phyloP scores from a whole-genome alignment of 2,329 filamentous ascomycete species.

The Sclerotinia subarctica region DNA sequence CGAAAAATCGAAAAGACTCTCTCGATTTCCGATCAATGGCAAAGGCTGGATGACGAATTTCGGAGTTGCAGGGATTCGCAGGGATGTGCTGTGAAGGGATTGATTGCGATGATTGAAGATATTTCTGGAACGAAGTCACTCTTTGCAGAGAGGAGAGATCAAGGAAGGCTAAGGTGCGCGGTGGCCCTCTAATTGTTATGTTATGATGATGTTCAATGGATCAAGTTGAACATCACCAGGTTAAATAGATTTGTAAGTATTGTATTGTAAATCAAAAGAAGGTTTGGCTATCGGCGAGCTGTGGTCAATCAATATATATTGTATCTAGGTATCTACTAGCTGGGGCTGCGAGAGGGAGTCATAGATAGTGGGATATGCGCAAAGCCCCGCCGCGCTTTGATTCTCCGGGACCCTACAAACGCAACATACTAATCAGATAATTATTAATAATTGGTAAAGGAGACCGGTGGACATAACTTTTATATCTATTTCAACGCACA shows the following conservation, averaged over 20 bases:
- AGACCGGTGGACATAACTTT: background rate
- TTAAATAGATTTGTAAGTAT: slow-evolving; percentile 5
- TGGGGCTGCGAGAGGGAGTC: background rate
- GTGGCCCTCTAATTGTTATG: too few species aligned
- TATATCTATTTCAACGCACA: background rate
- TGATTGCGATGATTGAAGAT: slow-evolving; percentile 13
- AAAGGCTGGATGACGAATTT: slow-evolving; percentile 20
- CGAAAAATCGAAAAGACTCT: background rate
- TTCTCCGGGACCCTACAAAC: too few species aligned
- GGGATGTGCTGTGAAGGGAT: background rate
- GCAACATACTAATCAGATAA: too few species aligned
- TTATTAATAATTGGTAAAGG: background rate
- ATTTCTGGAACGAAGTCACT: background rate
- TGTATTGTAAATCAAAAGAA: background rate
- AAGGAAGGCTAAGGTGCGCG: background rate
- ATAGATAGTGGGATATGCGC: background rate
- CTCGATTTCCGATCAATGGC: background rate
- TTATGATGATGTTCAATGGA: background rate
- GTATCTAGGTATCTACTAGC: background rate
- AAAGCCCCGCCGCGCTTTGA: slow-evolving; percentile 15
- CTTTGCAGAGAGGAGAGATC: slow-evolving; percentile 2
- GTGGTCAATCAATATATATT: background rate
- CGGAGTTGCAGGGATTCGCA: slow-evolving; percentile 9
- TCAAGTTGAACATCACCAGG: background rate
- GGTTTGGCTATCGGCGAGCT: background rate